Evolutionary conservation across 2,329 filamentous ascomycete genomes (phyloP).

Genomic region (Chaetomium globosum): DNA sequence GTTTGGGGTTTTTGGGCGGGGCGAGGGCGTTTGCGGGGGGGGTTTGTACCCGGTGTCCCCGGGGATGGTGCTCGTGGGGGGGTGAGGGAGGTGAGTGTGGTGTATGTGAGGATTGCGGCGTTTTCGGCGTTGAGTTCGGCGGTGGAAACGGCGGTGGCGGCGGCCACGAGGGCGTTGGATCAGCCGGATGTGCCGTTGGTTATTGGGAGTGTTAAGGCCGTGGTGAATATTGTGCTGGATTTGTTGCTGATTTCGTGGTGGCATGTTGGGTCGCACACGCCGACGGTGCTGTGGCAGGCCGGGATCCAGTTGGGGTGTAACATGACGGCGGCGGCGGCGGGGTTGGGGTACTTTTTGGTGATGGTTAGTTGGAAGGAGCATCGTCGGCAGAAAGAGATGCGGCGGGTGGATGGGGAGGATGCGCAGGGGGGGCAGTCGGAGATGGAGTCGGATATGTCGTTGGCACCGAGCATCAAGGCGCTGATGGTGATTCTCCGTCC

Average conservation of each 20-base stretch:
- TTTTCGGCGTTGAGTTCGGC: conserved; percentile 65
- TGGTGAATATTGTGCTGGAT: conserved; percentile 68
- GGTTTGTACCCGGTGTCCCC: conserved; percentile 58
- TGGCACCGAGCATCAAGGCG: conserved; percentile 46
- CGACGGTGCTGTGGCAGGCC: conserved; percentile 67
- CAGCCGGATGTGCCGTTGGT: background rate
- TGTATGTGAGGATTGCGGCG: conserved; percentile 65
- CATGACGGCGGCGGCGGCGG: conserved; percentile 56
- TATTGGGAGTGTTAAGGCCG: conserved; percentile 54
- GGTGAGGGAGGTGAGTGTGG: conserved; percentile 55
- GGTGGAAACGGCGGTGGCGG: conserved; percentile 40
- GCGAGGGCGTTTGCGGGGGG: conserved; percentile 58
- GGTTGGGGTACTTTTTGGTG: conserved; percentile 63
- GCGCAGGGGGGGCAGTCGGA: too few species aligned
- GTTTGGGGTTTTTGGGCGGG: conserved; percentile 58
- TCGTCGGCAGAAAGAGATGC: background rate
- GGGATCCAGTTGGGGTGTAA: conserved; percentile 64
- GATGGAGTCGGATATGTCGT: background rate
- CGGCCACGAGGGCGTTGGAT: background rate
- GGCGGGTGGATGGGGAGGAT: background rate
- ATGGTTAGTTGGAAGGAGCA: conserved; percentile 39
- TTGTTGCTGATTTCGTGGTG: conserved; percentile 68
- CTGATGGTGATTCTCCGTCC: conserved; percentile 58
- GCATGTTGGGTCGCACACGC: conserved; percentile 56
- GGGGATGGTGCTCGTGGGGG: conserved; percentile 46